A percentile compares a stretch with the other conserved stretches of the same genome.
phyloP scores from a whole-genome alignment of 768 basidiomycete species.

The Chalciporus chontae region DNA sequence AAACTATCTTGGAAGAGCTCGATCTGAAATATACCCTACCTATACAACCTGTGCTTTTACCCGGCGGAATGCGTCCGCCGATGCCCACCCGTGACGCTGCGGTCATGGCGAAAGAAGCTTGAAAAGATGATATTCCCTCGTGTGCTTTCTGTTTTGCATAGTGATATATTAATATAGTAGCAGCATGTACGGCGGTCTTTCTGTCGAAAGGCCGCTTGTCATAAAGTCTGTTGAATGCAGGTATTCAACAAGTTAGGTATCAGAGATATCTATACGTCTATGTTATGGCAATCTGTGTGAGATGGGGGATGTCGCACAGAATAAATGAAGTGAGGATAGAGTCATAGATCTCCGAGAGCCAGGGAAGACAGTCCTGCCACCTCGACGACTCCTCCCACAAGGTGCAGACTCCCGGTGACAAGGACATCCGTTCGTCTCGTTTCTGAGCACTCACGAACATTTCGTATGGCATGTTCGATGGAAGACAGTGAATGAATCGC shows the following conservation, averaged over 20 bases:
- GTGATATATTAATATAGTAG: not conserved
- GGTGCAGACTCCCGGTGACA: slow-evolving; percentile 88
- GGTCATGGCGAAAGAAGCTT: slow-evolving; percentile 11
- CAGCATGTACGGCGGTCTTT: not conserved
- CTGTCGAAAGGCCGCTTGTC: not conserved
- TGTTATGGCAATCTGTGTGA: slow-evolving; percentile 2
- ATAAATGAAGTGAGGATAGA: not conserved
- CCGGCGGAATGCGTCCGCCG: slow-evolving; percentile 14
- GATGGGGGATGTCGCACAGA: not conserved
- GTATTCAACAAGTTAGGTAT: slow-evolving; percentile 13
- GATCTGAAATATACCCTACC: slow-evolving; percentile 70
- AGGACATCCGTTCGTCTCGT: slow-evolving; percentile 53
- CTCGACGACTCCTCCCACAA: slow-evolving; percentile 92
- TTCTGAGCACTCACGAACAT: slow-evolving; percentile 46
- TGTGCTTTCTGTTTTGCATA: not conserved
- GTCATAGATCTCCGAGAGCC: slow-evolving; percentile 46
- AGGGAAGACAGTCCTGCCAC: slow-evolving; percentile 77
- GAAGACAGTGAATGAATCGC: slow-evolving; percentile 79
- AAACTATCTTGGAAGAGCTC: slow-evolving; percentile 67
- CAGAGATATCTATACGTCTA: slow-evolving; percentile 1
- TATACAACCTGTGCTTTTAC: slow-evolving; percentile 66
- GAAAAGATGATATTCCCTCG: not conserved
- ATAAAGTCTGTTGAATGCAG: slow-evolving; percentile 37
- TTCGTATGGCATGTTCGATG: slow-evolving; percentile 82
- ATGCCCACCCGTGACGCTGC: slow-evolving; percentile 1